Evolutionary conservation across 306 rosid genomes (phyloP), one percentile per base, ranked within the genome.

Genomic region (Medicago ruthenica): DNA sequence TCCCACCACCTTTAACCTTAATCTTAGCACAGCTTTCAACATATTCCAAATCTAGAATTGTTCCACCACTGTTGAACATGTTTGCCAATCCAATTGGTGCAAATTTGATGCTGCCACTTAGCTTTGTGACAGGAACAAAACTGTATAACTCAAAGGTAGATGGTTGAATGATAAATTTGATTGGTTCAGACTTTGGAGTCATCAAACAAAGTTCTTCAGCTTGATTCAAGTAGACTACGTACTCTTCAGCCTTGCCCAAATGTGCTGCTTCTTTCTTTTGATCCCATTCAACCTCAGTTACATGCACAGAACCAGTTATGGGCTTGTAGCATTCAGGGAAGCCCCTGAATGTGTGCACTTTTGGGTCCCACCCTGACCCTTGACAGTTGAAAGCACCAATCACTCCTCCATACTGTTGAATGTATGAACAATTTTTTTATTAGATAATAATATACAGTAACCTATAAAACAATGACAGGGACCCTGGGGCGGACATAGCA

Each of bases 351-450:
- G 77, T 82, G 10, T 84, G 73, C 66, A 63, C 81, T 79, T 91
- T 84, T 5, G 95, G 89, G 71, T 88, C 96, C 98, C 95, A 94
- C 9, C 98, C 95, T 12, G 90, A 96, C 31, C 96, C 97, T 88
- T 94, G 98, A 75, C 95, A 94, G 64, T 94, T 90, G 84, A 91
- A 94, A 44, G 92, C 90, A 47, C 98, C 98, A 71, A 94, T 82
- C 61, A 94, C 97, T 14, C 95, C 97, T 58, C 97, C 89, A 79
- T 75, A 86, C 97, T 94, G 87, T 87, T 83, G 73, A 75, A 67
- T 65, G 16, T 81, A 81, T 7, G 9, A 61, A 72, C 37, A 72
- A 50, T 71, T 31, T 6, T 66, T 18, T 24, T 54, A 31, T 11
- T 62, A 7, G 11, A 15, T 7, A 50, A 6, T 15, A 6, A 6